These are phyloP conservation scores for Fusarium duplospermum DNA, from an alignment of 2,329 filamentous ascomycete species.

Conservation along the genomic window DNA sequence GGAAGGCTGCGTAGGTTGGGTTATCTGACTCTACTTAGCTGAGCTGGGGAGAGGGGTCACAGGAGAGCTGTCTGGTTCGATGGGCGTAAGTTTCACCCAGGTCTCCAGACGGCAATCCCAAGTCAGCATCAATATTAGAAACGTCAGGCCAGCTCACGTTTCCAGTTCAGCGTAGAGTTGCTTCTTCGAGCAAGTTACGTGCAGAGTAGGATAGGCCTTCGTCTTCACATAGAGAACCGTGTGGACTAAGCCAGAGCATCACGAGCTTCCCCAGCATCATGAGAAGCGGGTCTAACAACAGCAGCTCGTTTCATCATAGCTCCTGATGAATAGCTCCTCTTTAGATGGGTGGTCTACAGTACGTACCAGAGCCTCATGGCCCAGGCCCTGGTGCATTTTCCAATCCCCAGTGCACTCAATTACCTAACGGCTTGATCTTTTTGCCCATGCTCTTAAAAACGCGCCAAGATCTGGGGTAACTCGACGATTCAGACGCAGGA, in stretches of 20 bases:
- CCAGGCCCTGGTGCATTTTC: not conserved
- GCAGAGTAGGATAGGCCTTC: not conserved
- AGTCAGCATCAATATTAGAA: not conserved
- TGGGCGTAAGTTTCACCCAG: not conserved
- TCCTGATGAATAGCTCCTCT: not conserved
- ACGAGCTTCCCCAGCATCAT: not conserved
- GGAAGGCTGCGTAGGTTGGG: not conserved
- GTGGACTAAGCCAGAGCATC: not conserved
- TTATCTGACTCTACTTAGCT: not conserved
- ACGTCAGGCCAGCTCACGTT: not conserved
- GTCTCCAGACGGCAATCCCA: not conserved
- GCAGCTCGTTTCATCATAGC: not conserved
- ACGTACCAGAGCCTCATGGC: not conserved
- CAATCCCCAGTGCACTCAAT: conserved; percentile 1
- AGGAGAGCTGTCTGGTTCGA: not conserved
- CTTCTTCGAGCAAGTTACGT: not conserved
- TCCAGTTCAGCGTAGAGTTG: not conserved
- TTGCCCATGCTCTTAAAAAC: conserved; percentile 2
- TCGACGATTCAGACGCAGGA: not conserved
- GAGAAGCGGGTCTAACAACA: not conserved
- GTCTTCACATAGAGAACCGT: not conserved
- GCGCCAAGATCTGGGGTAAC: conserved; percentile 26
- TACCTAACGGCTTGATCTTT: conserved; percentile 30
- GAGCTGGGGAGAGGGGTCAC: not conserved
- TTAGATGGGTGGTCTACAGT: not conserved